phyloP scores from a whole-genome alignment of 768 basidiomycete genomes.

The Calocera viscosa region DNA sequence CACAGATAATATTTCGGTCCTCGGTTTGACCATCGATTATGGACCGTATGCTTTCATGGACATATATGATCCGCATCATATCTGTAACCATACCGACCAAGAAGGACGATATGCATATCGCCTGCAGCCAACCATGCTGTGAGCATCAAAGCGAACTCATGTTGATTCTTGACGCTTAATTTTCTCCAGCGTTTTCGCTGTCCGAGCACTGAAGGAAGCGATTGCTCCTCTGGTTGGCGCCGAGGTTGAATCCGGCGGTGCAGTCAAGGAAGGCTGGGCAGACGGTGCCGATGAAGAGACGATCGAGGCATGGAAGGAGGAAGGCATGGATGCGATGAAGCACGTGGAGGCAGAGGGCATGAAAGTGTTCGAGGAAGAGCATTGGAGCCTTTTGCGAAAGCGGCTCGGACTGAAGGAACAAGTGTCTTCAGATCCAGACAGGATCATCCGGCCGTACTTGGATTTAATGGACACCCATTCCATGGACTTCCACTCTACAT shows the following conservation, averaged over 20 bases:
- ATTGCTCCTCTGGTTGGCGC: constrained; percentile 79
- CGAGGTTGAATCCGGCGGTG: constrained; percentile 48
- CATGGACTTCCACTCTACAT: constrained; percentile 82
- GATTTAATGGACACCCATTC: constrained; percentile 55
- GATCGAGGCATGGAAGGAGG: constrained; percentile 48
- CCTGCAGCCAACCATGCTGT: constrained; percentile 75
- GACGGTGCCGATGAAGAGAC: constrained; percentile 39
- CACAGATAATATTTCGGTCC: constrained; percentile 61
- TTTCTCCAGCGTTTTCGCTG: constrained; percentile 51
- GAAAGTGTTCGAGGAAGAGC: constrained; percentile 48
- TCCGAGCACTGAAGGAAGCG: constrained; percentile 61
- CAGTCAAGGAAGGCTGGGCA: constrained; percentile 50
- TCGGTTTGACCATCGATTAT: constrained; percentile 40
- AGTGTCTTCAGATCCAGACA: constrained; percentile 45
- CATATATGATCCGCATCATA: constrained; percentile 67
- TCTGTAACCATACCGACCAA: constrained; percentile 84
- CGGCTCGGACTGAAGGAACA: constrained; percentile 62
- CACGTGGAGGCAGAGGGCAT: constrained; percentile 53
- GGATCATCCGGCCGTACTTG: constrained; percentile 56
- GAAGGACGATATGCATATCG: constrained; percentile 61
- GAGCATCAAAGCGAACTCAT: constrained; percentile 20
- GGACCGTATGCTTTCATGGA: constrained; percentile 94
- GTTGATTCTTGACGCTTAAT: background rate
- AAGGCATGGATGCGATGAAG: constrained; percentile 40
- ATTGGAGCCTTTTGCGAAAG: constrained; percentile 59